Conservation (phyloP, 106 monocot genomes). For the Xerophyta viscosa region DNA sequence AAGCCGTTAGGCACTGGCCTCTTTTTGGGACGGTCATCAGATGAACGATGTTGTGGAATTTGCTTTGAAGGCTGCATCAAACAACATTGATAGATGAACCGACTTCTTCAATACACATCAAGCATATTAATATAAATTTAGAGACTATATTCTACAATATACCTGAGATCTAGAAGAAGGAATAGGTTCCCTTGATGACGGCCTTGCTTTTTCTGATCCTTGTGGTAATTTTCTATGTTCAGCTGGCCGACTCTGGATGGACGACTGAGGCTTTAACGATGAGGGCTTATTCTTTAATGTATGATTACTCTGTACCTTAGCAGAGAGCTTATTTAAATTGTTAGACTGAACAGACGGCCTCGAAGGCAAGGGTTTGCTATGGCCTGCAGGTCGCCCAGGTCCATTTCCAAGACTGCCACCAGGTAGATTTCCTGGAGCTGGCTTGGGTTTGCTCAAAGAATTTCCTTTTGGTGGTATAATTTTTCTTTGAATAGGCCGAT, state of each 20-base stretch:
- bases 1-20: conserved; percentile 27
- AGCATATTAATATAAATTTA: not conserved
- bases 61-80: conserved; percentile 43
- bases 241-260: conserved; percentile 7
- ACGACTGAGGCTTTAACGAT: conserved; percentile 17
- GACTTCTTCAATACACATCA: no score
- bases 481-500: conserved; percentile 20
- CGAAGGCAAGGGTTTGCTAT: no score
- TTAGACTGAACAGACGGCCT: conserved; percentile 12
- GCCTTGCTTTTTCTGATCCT: conserved; percentile 7
- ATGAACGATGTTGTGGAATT: conserved; percentile 5
- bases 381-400: conserved; percentile 13
- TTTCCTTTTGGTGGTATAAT: conserved; percentile 13
- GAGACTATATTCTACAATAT: no score
- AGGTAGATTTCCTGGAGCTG: conserved; percentile 18
- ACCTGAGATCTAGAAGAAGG: conserved; percentile 23
- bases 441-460: conserved; percentile 15
- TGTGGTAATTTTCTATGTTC: conserved; percentile 18
- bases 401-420: conserved; percentile 21
- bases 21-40: conserved; percentile 26
- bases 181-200: conserved; percentile 15
- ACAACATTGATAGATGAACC: no score
- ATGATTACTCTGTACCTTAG: conserved; percentile 12
- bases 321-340: conserved; percentile 23
- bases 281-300: conserved; percentile 12